Base-by-base conservation (phyloP, 139 green algal genomes). In the Chlamydomonas incerta region DNA sequence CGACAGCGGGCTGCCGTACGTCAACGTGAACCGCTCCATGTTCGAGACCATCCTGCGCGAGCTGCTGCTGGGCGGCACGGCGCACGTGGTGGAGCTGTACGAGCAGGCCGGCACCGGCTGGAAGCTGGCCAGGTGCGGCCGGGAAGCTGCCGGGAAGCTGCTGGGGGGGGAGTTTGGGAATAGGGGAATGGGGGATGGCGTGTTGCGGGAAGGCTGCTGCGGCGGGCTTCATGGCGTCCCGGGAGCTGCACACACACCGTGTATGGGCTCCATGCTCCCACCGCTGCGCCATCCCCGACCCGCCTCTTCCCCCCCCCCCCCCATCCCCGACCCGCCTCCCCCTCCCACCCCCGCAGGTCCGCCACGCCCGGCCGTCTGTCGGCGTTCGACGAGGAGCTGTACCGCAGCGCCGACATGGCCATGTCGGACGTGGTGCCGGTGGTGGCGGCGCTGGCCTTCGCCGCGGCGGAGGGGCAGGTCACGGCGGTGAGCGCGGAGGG, bases 371-470 rank as follows among this genome's bases (percentile, higher is more conserved):
- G 95, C 4, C 90, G 93, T 34, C 91, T 98, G 77, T 83, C 58
- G 1, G 92, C 92, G 26, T 98, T 99, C 84, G 96, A 99, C 72
- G 96, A 98, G 24, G 96, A 97, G 75, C 90, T 99, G n/a, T 97
- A 95, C 86, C 83, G 86, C 3, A 88, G 41, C 41, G 41, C 6
- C 41, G 41, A 50, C 6, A 5, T 50, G 41, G 41, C 41, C 41
- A 5, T 50, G 41, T 5, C 41, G 6, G 41, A 50, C 41, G 41
- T 50, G 5, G 88, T 90, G 52, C 96, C 95, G 1, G 62, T 97
- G 24, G 81, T 97, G 35, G 91, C 95, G 57, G 93, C 93, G 21
- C 47, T 85, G 50, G 77, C 67, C 13, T 76, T 77, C 67, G 60
- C 11, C 13, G 67, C 41, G 14, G 69, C 35, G 34, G 86, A 90